Evolutionary conservation across 257 asterid genomes (phyloP).

Genomic region (Solanum gandarillasii): DNA sequence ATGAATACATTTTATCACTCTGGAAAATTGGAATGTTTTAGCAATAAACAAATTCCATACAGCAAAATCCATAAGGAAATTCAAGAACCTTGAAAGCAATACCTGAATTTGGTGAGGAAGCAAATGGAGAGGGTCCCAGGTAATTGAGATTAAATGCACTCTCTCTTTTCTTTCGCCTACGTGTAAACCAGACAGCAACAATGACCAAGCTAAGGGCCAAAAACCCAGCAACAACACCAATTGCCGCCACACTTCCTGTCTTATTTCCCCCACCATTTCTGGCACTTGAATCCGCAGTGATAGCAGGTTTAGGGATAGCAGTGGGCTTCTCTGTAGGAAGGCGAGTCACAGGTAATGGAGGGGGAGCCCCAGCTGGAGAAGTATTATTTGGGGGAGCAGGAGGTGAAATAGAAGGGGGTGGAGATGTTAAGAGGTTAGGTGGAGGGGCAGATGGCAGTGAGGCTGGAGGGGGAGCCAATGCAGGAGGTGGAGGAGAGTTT

Average conservation of each 20-base stretch:
- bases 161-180: conserved; percentile 49
- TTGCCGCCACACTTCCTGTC: conserved; percentile 37
- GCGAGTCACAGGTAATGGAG: conserved; percentile 25
- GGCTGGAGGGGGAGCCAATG: conserved; percentile 29
- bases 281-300: conserved; percentile 22
- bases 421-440: conserved; percentile 20
- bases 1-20: not conserved
- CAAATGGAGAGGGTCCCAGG: conserved; percentile 54
- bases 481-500: conserved; percentile 35
- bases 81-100: not conserved
- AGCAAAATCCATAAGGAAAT: not conserved
- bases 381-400: conserved; percentile 33
- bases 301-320: conserved; percentile 30
- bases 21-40: not conserved
- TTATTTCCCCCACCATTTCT: conserved; percentile 26
- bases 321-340: conserved; percentile 53
- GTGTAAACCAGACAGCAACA: conserved; percentile 49
- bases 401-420: conserved; percentile 20
- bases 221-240: conserved; percentile 50
- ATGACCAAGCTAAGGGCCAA: conserved; percentile 51
- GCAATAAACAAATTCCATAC: not conserved
- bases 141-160: conserved; percentile 29
- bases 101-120: conserved; percentile 89
- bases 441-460: conserved; percentile 27
- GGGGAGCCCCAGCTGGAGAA: conserved; percentile 11